These are phyloP conservation scores for Cladophialophora yegresii DNA, from an alignment of 2,329 filamentous ascomycete species.

Conservation along the genomic window DNA sequence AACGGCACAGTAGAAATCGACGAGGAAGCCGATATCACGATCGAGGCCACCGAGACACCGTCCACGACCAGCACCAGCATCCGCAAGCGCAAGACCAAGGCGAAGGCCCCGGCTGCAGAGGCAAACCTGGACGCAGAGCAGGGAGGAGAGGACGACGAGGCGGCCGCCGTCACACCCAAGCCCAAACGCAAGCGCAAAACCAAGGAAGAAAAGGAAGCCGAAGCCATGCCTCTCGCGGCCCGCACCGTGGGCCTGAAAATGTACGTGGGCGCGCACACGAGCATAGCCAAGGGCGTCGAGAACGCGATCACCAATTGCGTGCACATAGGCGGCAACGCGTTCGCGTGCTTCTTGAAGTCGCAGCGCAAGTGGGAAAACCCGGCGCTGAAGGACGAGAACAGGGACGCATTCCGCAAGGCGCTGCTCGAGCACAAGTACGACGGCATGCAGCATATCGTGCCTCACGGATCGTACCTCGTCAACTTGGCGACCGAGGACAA, in stretches of 20 bases:
- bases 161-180: constrained; percentile 19
- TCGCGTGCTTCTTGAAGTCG: constrained; percentile 93
- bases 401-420: constrained; percentile 67
- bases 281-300: constrained; percentile 87
- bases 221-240: constrained; percentile 65
- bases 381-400: constrained; percentile 67
- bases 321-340: constrained; percentile 83
- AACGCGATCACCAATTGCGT: constrained; percentile 78
- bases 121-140: constrained; percentile 16
- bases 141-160: not conserved
- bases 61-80: not conserved
- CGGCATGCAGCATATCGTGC: constrained; percentile 70
- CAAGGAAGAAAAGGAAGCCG: constrained; percentile 59
- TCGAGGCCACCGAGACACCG: constrained; percentile 7
- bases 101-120: constrained; percentile 1
- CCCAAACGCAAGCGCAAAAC: constrained; percentile 53
- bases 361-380: constrained; percentile 94
- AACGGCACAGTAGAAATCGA: constrained; percentile 17
- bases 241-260: constrained; percentile 74
- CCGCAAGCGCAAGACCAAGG: constrained; percentile 3
- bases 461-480: constrained; percentile 94
- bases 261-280: constrained; percentile 91
- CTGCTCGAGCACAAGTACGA: constrained; percentile 73
- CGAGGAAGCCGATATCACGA: constrained; percentile 11
- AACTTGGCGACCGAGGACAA: constrained; percentile 86